phyloP scores from a whole-genome alignment of 352 stramenopile species.

The Phytophthora pseudosyringae region DNA sequence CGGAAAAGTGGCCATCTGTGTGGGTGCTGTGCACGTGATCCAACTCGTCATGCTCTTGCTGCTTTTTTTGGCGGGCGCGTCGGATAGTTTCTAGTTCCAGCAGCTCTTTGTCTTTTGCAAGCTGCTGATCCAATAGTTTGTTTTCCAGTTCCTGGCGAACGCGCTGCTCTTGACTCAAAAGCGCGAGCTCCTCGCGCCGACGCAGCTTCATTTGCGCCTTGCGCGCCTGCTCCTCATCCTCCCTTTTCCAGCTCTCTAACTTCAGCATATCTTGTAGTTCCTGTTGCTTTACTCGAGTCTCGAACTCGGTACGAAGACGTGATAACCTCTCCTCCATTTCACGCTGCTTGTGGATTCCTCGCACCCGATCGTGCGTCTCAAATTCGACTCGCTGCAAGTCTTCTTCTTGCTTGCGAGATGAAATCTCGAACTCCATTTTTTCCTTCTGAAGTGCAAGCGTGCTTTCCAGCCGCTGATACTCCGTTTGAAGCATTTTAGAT shows the following conservation, averaged over 20 bases:
- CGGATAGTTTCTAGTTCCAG: constrained; percentile 47
- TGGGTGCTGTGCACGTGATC: constrained; percentile 33
- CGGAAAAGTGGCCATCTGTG: constrained; percentile 17
- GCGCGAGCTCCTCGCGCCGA: constrained; percentile 48
- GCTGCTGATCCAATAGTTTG: constrained; percentile 44
- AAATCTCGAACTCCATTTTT: constrained; percentile 70
- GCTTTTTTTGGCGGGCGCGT: constrained; percentile 36
- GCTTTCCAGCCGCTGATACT: constrained; percentile 62
- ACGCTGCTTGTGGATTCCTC: constrained; percentile 61
- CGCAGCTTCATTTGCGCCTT: constrained; percentile 42
- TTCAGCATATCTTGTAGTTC: constrained; percentile 73
- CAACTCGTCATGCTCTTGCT: constrained; percentile 34
- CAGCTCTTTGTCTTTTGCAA: constrained; percentile 56
- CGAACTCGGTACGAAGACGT: constrained; percentile 71
- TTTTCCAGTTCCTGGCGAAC: constrained; percentile 65
- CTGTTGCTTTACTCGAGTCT: constrained; percentile 73
- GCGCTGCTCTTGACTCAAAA: constrained; percentile 58
- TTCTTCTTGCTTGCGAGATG: constrained; percentile 78
- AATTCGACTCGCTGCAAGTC: constrained; percentile 76
- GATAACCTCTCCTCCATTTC: constrained; percentile 74
- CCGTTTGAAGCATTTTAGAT: constrained; percentile 63
- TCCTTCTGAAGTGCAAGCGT: constrained; percentile 66
- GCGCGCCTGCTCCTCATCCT: constrained; percentile 59
- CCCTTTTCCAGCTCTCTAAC: constrained; percentile 77
- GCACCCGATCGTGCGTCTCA: constrained; percentile 70